A percentile compares a stretch with the other conserved stretches of the same genome.
phyloP scores from a whole-genome alignment of 192 early-diverging fungal genomes.

The Coemansia sp. region DNA sequence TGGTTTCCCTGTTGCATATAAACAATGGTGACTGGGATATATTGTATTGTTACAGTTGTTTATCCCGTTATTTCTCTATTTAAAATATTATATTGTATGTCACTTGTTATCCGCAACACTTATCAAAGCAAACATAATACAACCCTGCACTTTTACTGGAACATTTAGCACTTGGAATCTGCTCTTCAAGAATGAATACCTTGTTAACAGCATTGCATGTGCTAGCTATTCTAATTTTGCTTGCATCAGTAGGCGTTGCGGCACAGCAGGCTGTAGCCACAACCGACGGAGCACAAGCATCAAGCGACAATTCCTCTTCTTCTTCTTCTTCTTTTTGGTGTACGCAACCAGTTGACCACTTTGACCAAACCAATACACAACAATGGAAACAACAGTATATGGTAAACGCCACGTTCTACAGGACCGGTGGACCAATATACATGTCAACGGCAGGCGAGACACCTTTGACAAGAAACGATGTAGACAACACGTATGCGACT shows the following conservation, averaged over 20 bases:
- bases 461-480: constrained; percentile 14
- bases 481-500: constrained; percentile 18
- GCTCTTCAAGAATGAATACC: not conserved
- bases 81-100: no score
- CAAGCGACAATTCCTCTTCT: constrained; percentile 6
- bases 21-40: no score
- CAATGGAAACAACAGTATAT: constrained; percentile 45
- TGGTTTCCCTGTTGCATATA: no score
- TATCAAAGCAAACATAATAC: no score
- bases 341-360: constrained; percentile 44
- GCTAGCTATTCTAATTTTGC: not conserved
- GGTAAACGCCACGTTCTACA: constrained; percentile 44
- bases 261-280: not conserved
- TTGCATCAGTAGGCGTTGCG: not conserved
- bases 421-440: constrained; percentile 39
- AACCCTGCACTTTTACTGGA: no score
- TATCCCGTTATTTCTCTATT: no score
- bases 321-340: constrained; percentile 39
- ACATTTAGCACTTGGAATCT: no score
- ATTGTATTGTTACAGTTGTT: no score
- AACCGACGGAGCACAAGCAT: not conserved
- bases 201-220: not conserved
- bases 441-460: constrained; percentile 39
- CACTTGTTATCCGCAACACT: no score
- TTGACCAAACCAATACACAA: constrained; percentile 17